Conservation (phyloP, 169 alveolate genomes). For the Cryptosporidium tyzzeri region DNA sequence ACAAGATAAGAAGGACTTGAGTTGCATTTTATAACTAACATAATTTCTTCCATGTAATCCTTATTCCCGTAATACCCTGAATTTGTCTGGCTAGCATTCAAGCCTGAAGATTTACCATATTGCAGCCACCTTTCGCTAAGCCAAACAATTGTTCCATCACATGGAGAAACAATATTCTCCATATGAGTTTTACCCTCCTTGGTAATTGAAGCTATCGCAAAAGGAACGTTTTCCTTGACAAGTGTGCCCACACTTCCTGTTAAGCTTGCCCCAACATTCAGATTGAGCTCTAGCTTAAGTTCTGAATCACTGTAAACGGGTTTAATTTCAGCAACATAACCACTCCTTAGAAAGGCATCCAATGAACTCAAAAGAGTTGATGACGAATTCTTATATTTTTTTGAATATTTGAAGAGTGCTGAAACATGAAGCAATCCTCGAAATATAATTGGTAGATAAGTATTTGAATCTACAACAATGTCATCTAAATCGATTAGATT, state of each 20-base stretch:
- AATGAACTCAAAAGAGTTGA: not conserved
- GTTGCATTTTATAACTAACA: constrained; percentile 9
- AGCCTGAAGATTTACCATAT: not conserved
- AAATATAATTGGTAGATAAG: constrained; percentile 13
- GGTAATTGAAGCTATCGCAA: constrained; percentile 39
- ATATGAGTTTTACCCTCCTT: constrained; percentile 42
- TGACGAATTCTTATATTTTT: constrained; percentile 7
- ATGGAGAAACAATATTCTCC: constrained; percentile 51
- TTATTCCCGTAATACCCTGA: not conserved
- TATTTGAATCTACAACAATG: not conserved
- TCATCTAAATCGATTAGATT: not conserved
- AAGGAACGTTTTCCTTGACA: constrained; percentile 1
- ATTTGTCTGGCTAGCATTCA: not conserved
- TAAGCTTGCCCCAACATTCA: constrained; percentile 22
- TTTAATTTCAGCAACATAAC: constrained; percentile 8
- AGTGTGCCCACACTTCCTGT: not conserved
- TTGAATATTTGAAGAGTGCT: constrained; percentile 16
- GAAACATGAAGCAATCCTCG: constrained; percentile 37
- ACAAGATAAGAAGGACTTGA: constrained; percentile 21
- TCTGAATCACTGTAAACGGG: constrained; percentile 1
- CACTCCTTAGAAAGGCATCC: not conserved
- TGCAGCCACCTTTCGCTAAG: not conserved
- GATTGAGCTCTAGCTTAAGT: constrained; percentile 28
- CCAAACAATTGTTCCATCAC: constrained; percentile 47
- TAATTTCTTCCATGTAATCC: not conserved